These are phyloP conservation scores for Fusarium bulbicola DNA, from an alignment of 2,329 filamentous ascomycete species.

Conservation along the genomic window DNA sequence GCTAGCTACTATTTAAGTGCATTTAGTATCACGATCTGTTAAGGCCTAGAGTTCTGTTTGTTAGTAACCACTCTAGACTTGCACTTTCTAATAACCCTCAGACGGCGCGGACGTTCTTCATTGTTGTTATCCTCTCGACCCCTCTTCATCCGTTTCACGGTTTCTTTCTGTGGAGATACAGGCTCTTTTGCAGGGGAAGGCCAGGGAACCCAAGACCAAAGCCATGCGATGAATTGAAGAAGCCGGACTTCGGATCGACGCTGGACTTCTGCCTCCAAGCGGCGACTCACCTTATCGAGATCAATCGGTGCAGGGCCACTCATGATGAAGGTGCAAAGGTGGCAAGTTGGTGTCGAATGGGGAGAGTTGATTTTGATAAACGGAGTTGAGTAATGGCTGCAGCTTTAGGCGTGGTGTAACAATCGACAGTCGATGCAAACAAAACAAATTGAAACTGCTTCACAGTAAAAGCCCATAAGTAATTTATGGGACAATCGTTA, in stretches of 20 bases:
- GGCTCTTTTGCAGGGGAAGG: background rate
- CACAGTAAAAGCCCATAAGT: no score
- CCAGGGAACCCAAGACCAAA: background rate
- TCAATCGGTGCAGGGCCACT: background rate
- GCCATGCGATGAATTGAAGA: background rate
- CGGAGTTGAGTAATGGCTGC: no score
- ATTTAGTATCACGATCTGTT: fast-evolving
- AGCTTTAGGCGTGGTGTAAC: no score
- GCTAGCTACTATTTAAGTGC: no score
- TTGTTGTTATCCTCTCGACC: background rate
- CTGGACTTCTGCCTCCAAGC: background rate
- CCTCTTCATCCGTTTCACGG: background rate
- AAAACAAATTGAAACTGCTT: no score
- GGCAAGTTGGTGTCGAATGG: no score
- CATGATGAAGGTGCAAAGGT: no score
- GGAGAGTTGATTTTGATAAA: no score
- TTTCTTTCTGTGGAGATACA: background rate
- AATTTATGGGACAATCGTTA: no score
- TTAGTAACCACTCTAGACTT: background rate
- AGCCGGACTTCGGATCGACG: background rate
- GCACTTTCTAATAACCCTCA: background rate
- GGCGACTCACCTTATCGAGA: background rate
- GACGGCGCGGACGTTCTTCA: background rate
- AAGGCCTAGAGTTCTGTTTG: background rate
- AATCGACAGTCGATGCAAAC: no score